Percentiles rank a stretch among this genome's conserved stretches.
Evolutionary conservation across 192 early-diverging fungal genomes (phyloP).

Genomic region (Helicostylum pulchrum): DNA sequence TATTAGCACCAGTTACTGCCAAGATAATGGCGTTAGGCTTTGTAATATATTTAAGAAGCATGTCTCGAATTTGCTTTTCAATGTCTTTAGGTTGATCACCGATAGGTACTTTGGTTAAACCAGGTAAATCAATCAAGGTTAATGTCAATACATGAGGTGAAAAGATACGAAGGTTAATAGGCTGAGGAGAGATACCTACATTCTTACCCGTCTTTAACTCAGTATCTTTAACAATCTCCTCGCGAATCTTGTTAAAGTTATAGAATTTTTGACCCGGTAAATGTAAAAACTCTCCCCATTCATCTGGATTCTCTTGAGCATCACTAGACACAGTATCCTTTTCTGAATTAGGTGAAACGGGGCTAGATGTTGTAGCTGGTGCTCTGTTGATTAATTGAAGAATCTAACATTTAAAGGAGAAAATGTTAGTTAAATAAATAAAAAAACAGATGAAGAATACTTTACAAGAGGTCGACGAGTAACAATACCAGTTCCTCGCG

Average conservation of each 20-base stretch:
- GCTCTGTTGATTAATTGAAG: constrained; percentile 97
- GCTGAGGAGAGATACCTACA: constrained; percentile 87
- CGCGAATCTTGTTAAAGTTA: constrained; percentile 95
- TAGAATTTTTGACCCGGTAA: constrained; percentile 94
- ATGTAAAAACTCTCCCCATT: constrained; percentile 99
- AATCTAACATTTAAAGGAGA: constrained; percentile 27
- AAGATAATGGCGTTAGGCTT: constrained; percentile 98
- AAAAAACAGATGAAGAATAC: background rate
- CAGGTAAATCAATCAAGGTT: constrained; percentile 98
- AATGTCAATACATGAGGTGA: constrained; percentile 98
- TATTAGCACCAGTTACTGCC: constrained; percentile 96
- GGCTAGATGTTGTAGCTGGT: constrained; percentile 17
- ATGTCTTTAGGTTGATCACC: constrained; percentile 99
- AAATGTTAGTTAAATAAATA: too few species aligned
- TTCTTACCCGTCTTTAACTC: constrained; percentile 84
- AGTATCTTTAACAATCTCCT: constrained; percentile 93
- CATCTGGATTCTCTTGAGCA: constrained; percentile 56
- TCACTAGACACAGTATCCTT: constrained; percentile 31
- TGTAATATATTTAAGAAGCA: constrained; percentile 96
- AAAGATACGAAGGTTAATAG: constrained; percentile 96
- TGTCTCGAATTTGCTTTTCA: constrained; percentile 96
- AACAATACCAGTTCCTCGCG: constrained; percentile 95
- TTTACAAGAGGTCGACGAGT: constrained; percentile 90
- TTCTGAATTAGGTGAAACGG: background rate
- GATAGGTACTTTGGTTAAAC: constrained; percentile 98